A percentile compares a stretch with the other conserved stretches of the same genome.
Evolutionary conservation across 495 filamentous ascomycete genomes (phyloP).

Genomic region (Elasticomyces elasticus): DNA sequence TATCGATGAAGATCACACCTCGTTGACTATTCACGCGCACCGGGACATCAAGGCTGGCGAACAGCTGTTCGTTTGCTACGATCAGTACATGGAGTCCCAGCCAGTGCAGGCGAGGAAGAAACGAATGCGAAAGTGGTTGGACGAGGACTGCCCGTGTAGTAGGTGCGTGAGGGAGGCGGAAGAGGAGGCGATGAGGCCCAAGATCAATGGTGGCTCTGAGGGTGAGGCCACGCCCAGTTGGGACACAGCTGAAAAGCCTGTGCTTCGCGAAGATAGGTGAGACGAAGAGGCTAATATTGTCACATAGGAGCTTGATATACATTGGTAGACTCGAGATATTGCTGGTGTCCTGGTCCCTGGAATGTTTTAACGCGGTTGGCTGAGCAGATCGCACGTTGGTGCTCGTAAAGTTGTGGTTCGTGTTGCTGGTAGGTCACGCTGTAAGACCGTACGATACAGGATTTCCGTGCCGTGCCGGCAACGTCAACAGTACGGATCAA

Average conservation of each 20-base stretch:
- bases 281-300: neutral
- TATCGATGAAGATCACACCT: neutral
- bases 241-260: constrained; percentile 7
- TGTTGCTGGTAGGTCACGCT: too few relatives aligned
- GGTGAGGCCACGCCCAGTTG: neutral
- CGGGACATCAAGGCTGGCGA: constrained; percentile 4
- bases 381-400: too few relatives aligned
- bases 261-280: constrained; percentile 9
- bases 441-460: too few relatives aligned
- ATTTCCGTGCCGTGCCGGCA: too few relatives aligned
- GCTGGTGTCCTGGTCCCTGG: too few relatives aligned
- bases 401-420: too few relatives aligned
- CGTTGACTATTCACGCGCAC: neutral
- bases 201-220: neutral
- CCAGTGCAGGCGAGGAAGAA: neutral
- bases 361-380: too few relatives aligned
- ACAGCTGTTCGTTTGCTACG: constrained; percentile 18
- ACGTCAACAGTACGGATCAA: too few relatives aligned
- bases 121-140: constrained; percentile 15
- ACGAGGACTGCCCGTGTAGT: constrained; percentile 10
- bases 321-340: too few relatives aligned
- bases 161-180: constrained; percentile 15
- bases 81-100: constrained; percentile 3
- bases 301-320: too few relatives aligned
- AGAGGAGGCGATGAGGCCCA: neutral